Evolutionary conservation across 345 rosid species (phyloP).

Genomic region (Salix viminalis): DNA sequence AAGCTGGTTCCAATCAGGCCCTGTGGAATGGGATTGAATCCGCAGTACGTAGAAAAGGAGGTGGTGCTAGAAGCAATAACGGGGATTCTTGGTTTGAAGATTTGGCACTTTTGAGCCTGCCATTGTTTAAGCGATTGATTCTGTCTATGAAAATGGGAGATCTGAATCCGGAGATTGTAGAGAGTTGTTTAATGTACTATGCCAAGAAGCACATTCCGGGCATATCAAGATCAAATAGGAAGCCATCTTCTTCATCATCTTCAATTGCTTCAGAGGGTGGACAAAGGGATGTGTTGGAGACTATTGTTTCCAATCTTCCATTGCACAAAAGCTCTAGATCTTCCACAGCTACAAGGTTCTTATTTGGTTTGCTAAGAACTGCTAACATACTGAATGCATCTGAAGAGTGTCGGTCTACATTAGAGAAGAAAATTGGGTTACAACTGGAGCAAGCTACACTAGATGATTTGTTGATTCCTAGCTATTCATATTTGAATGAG

Average conservation of each 20-base stretch:
- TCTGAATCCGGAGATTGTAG: conserved; percentile 56
- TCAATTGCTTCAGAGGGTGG: conserved; percentile 51
- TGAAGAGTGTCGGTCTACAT: conserved; percentile 46
- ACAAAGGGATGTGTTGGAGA: conserved; percentile 75
- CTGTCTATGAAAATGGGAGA: conserved; percentile 52
- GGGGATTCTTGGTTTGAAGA: conserved; percentile 71
- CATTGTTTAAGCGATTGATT: conserved; percentile 56
- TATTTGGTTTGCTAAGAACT: conserved; percentile 70
- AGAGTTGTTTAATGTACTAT: conserved; percentile 74
- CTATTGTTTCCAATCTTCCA: conserved; percentile 60
- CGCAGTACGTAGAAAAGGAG: conserved; percentile 35
- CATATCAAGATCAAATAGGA: conserved; percentile 59
- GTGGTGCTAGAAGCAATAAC: conserved; percentile 11
- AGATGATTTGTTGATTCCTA: conserved; percentile 88
- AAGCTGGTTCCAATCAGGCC: conserved; percentile 29
- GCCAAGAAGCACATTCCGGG: conserved; percentile 85
- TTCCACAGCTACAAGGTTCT: conserved; percentile 47
- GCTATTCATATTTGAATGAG: conserved; percentile 89
- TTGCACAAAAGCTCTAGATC: conserved; percentile 54
- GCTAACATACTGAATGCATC: conserved; percentile 80
- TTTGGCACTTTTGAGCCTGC: conserved; percentile 49
- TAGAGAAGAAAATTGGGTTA: conserved; percentile 78
- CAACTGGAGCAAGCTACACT: conserved; percentile 81
- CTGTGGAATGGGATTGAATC: conserved; percentile 56
- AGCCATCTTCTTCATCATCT: conserved; percentile 48